Conservation (phyloP, 176 grass and related monocot genomes). For the Oryza meridionalis region DNA sequence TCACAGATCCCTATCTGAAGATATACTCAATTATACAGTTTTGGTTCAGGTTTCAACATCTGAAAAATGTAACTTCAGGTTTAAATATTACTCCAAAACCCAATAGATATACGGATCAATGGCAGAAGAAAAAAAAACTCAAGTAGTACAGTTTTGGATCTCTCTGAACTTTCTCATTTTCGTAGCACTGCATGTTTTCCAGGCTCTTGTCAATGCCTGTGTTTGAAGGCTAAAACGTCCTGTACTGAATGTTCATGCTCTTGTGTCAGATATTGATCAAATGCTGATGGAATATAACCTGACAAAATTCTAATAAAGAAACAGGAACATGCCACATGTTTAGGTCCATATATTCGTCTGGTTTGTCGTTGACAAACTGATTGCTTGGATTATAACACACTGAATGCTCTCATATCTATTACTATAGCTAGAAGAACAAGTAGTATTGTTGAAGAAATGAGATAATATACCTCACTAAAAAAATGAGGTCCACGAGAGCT, state of each 20-base stretch:
- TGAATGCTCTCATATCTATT: neutral
- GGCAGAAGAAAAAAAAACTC: neutral
- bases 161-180: neutral
- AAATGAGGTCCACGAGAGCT: constrained; percentile 7
- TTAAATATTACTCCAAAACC: no score
- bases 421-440: neutral
- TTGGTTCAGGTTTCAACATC: neutral
- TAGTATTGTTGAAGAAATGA: neutral
- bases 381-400: neutral
- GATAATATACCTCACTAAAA: neutral
- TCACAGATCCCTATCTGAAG: neutral
- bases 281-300: constrained; percentile 19
- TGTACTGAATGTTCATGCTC: neutral
- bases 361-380: constrained; percentile 44
- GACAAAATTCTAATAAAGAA: neutral
- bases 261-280: constrained; percentile 11
- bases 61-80: no score
- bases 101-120: neutral
- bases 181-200: neutral
- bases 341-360: constrained; percentile 19
- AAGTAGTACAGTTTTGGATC: constrained; percentile 10
- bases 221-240: constrained; percentile 3
- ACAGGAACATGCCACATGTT: constrained; percentile 21
- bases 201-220: neutral
- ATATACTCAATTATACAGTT: neutral